phyloP scores from a whole-genome alignment of 139 green algal species.

The Tetraselmis striata region DNA sequence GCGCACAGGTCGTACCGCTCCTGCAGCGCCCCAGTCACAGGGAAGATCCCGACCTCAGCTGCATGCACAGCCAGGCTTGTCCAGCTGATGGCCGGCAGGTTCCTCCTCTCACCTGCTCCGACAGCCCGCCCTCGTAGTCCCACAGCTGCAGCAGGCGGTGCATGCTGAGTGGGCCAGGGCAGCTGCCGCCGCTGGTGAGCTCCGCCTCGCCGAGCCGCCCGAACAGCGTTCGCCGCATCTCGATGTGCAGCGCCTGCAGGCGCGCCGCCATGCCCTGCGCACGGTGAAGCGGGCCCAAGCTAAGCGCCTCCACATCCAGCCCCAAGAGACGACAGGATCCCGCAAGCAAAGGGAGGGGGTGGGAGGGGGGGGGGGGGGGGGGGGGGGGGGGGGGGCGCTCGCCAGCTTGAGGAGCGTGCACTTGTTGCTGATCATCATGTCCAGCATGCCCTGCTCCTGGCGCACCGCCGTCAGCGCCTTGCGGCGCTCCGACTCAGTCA shows the following conservation, averaged over 20 bases:
- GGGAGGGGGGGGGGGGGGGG: no score
- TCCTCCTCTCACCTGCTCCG: constrained; percentile 26
- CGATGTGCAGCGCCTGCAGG: constrained; percentile 50
- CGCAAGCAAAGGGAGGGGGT: no score
- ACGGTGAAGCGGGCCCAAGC: no score
- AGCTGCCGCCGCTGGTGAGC: constrained; percentile 4
- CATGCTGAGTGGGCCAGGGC: constrained; percentile 11
- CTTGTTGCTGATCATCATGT: constrained; percentile 55
- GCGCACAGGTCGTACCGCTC: constrained; percentile 39
- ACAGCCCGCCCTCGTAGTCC: constrained; percentile 59
- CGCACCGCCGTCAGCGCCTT: constrained; percentile 25
- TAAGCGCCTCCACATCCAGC: no score
- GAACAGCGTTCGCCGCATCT: constrained; percentile 45
- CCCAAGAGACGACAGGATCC: no score
- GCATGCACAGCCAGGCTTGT: no score
- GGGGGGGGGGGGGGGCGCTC: no score
- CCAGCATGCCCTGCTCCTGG: constrained; percentile 44
- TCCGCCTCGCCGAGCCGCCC: constrained; percentile 8
- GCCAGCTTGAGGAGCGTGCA: constrained; percentile 68
- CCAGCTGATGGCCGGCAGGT: no score
- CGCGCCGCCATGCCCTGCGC: constrained; percentile 39
- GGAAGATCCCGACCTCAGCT: no score
- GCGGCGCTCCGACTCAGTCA: constrained; percentile 39
- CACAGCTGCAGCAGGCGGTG: constrained; percentile 50
- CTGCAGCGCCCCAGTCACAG: no score